Evolutionary conservation across 352 stramenopile species (phyloP), one percentile per base, ranked within the genome.

Genomic region (Globisporangium nodosum): DNA sequence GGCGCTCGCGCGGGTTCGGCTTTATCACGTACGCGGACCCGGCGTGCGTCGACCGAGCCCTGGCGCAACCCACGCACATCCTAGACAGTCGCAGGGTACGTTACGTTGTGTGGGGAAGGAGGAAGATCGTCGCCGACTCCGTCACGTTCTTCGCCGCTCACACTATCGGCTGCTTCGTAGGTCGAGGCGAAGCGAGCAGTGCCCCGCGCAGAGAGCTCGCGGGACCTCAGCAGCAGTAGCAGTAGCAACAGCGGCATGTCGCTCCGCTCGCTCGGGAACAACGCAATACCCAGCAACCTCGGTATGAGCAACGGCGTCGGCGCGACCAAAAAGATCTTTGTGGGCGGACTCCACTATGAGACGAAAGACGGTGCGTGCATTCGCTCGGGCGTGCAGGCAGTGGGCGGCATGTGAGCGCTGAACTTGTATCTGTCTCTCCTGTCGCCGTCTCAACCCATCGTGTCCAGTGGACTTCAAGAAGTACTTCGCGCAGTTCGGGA

Each of bases 11-110:
- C 52, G 90, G 90, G 47, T 97, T 97, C 65, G 90, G 90, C n/a
- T 97, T 97, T 70, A 96, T 97, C 77, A 97, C 90, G 54, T 97
- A 96, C 69, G 87, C 84, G 42, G 88, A 96, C 56, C 78, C 87
- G 4, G 61, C 64, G 16, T 96, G 85, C 64, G 90, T 97, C 48
- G 90, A 97, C 70, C 74, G 85, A 65, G 90, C 88, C n/a, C 64
- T 97, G 31, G 79, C 86, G 16, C 86, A 96, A 61, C 74, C 88
- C 37, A 95, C 92, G 54, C 90, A 97, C 60, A 90, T 96, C 52
- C 68, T 97, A 70, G 90, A 97, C 72, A 93, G 76, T 59, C 81
- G 90, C 61, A 64, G 88, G 49, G 86, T 95, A 82, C 52, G 80
- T 52, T 30, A 4, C 3, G 12, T 40, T 42, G 46, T 16, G 7